Base-by-base conservation (phyloP, 2,329 filamentous ascomycete species). In the Claviceps monticola region DNA sequence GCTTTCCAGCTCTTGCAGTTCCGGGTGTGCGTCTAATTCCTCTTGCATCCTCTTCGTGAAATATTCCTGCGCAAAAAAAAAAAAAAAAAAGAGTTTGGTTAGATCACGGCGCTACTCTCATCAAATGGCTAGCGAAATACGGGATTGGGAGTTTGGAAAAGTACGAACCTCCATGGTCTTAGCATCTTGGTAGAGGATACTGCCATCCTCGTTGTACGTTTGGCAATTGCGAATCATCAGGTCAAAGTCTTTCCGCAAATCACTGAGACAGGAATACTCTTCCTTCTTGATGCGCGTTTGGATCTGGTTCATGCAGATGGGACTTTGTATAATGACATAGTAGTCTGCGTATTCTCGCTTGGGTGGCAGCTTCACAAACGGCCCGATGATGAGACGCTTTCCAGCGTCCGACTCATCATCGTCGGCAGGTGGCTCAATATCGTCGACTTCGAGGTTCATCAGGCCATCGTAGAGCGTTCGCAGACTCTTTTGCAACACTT, bases 261-360 rank as follows among this genome's bases (percentile, higher is more conserved):
- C 87, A 63, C 79, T 82, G 55, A 96, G 70, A 61, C 79, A 85
- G 59, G 80, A 81, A 68, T 98, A 98, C 64, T 96, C 88, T 63
- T 94, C 88, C 68, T 88, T 91, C 73, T 95, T 96, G 71, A 98
- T 95, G 74, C 88, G 91, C 65, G 85, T 87, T 65, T 88, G 82
- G 62, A 98, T 95, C 66, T 89, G 83, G 60, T 95, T 93, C 86
- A 97, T 95, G 63, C 87, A 91, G 63, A 98, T 96, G 0, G 93
- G 93, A 51, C 83, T 84, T 63, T 84, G 80, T 66, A 98, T 98
- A 66, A 96, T 82, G 64, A 91, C 72, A 66, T 96, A 98, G 72
- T 98, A 98, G 65, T 97, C 90, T 26, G 88, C 86, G 64, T 94
- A 98, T 54, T 91, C 83, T 54, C 84, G 83, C 71, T 88, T 94